A percentile compares a stretch with the other conserved stretches of the same genome.
Conservation (phyloP, 2,329 filamentous ascomycete species). For the Bisporella sp. region DNA sequence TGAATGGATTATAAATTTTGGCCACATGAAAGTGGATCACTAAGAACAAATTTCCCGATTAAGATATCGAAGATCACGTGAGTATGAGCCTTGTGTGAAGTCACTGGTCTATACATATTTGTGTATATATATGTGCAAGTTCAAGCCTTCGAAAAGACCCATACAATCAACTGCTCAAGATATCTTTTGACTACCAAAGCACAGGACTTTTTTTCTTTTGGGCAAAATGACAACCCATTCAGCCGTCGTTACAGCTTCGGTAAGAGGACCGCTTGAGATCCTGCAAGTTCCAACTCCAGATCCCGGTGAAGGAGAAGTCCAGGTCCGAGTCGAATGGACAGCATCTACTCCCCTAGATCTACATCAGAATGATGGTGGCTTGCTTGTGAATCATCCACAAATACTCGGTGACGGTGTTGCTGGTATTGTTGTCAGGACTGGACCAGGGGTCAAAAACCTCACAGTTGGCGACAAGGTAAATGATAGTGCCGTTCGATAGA, state of each 20-base stretch:
- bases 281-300: slow-evolving; percentile 26
- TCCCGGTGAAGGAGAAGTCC: slow-evolving; percentile 37
- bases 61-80: too few relatives aligned
- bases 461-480: slow-evolving; percentile 44
- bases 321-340: slow-evolving; percentile 49
- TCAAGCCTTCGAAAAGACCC: too few relatives aligned
- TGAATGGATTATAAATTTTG: too few relatives aligned
- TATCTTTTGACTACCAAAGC: too few relatives aligned
- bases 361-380: slow-evolving; percentile 53
- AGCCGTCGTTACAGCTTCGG: slow-evolving; percentile 33
- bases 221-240: slow-evolving; percentile 27
- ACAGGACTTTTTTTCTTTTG: too few relatives aligned
- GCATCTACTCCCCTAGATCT: slow-evolving; percentile 55
- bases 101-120: too few relatives aligned
- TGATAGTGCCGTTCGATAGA: background rate
- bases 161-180: too few relatives aligned
- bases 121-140: too few relatives aligned
- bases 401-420: slow-evolving; percentile 44
- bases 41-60: too few relatives aligned
- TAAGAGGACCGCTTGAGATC: slow-evolving; percentile 29
- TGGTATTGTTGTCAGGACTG: slow-evolving; percentile 46
- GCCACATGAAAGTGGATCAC: too few relatives aligned
- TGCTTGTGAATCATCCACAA: slow-evolving; percentile 44
- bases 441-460: slow-evolving; percentile 36
- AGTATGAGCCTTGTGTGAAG: too few relatives aligned